Evolutionary conservation across 257 asterid genomes (phyloP).

Genomic region (Gynochthodes officinalis): DNA sequence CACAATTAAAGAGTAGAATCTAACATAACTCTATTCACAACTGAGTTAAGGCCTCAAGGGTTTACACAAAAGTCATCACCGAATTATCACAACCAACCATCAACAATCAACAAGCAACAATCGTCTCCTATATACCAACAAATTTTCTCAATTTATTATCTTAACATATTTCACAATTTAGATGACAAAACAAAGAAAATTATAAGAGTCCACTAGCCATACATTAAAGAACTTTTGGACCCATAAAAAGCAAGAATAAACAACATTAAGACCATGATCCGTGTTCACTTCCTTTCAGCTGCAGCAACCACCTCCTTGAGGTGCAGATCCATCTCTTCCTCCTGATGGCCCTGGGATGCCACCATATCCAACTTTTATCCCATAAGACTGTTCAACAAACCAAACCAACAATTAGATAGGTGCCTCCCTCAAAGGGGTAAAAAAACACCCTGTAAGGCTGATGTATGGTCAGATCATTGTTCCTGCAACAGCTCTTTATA

Average conservation of each 20-base stretch:
- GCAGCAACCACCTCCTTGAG: slow-evolving; percentile 94
- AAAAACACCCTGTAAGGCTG: neutral
- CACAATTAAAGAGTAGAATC: neutral
- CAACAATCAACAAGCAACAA: neutral
- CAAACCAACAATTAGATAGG: neutral
- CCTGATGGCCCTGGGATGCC: slow-evolving; percentile 78
- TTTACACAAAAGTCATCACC: neutral
- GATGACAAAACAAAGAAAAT: slow-evolving; percentile 6
- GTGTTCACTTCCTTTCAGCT: slow-evolving; percentile 34
- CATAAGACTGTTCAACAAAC: slow-evolving; percentile 59
- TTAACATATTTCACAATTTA: slow-evolving; percentile 17
- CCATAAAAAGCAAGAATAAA: slow-evolving; percentile 18
- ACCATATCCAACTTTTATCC: slow-evolving; percentile 88
- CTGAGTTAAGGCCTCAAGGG: neutral
- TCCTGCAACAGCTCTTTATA: neutral
- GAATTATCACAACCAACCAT: neutral
- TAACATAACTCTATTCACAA: slow-evolving; percentile 21
- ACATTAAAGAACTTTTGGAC: neutral
- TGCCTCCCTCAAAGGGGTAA: neutral
- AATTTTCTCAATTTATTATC: neutral
- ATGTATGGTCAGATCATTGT: neutral
- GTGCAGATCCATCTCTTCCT: slow-evolving; percentile 61
- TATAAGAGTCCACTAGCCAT: neutral
- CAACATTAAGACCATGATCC: neutral
- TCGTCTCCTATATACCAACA: slow-evolving; percentile 7